Conservation (phyloP, 2,329 filamentous ascomycete genomes). For the Exophiala sideris region DNA sequence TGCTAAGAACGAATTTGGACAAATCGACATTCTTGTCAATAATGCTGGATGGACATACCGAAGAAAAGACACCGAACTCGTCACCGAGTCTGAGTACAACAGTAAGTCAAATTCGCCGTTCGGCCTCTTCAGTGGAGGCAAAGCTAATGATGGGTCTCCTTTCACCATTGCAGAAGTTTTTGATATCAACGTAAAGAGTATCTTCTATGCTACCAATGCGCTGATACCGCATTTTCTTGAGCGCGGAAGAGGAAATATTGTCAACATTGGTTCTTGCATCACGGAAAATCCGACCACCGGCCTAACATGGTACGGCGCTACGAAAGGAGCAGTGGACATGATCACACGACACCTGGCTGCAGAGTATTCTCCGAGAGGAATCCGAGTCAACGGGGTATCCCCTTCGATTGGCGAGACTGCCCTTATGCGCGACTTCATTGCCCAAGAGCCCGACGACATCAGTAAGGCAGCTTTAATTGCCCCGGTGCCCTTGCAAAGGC, state of each 20-base stretch:
- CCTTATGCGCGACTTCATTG: conserved; percentile 45
- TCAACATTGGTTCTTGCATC: conserved; percentile 44
- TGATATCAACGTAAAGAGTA: conserved; percentile 43
- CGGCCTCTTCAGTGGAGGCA: background rate
- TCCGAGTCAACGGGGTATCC: conserved; percentile 52
- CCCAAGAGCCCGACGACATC: conserved; percentile 42
- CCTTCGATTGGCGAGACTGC: conserved; percentile 65
- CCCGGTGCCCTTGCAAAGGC: conserved; percentile 39
- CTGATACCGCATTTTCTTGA: conserved; percentile 37
- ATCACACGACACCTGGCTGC: conserved; percentile 56
- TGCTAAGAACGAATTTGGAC: conserved; percentile 15
- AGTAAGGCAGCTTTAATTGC: conserved; percentile 39
- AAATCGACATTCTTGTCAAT: conserved; percentile 19
- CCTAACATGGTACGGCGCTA: conserved; percentile 55
- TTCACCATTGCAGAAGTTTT: conserved; percentile 32
- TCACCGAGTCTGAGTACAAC: conserved; percentile 43
- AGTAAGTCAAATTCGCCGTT: conserved; percentile 10
- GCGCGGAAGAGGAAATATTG: conserved; percentile 40
- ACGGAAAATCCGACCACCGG: conserved; percentile 40
- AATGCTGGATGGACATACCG: conserved; percentile 33
- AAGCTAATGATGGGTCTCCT: no score
- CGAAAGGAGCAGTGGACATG: conserved; percentile 61
- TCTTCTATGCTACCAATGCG: conserved; percentile 35
- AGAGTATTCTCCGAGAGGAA: conserved; percentile 46
- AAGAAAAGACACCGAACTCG: conserved; percentile 37